phyloP scores from a whole-genome alignment of 2,329 filamentous ascomycete genomes.

The Nigrospora osmanthi region DNA sequence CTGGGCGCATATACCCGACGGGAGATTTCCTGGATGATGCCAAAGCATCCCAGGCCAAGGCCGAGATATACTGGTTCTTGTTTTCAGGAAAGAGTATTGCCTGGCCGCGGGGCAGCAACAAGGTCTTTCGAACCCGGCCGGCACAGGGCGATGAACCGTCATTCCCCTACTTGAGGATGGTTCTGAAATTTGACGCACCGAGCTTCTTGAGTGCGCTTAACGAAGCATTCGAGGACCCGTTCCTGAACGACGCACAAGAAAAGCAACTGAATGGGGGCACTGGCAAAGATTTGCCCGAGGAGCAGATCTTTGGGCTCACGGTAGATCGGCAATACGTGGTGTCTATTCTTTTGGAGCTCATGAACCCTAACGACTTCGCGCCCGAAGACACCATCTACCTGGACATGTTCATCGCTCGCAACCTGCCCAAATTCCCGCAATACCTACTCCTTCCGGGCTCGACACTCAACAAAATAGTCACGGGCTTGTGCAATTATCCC shows the following conservation, averaged over 20 bases:
- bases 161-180: slow-evolving; percentile 76
- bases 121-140: slow-evolving; percentile 54
- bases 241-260: slow-evolving; percentile 74
- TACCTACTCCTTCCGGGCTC: slow-evolving; percentile 88
- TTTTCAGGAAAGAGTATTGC: slow-evolving; percentile 75
- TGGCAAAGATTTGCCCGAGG: slow-evolving; percentile 48
- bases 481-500: slow-evolving; percentile 78
- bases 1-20: slow-evolving; percentile 84
- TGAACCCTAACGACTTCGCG: slow-evolving; percentile 70
- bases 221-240: slow-evolving; percentile 92
- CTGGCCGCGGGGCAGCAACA: slow-evolving; percentile 62
- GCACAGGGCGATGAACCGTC: slow-evolving; percentile 55
- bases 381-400: slow-evolving; percentile 83
- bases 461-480: slow-evolving; percentile 71
- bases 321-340: slow-evolving; percentile 90
- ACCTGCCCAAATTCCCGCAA: slow-evolving; percentile 92
- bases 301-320: slow-evolving; percentile 59
- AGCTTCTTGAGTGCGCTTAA: slow-evolving; percentile 94
- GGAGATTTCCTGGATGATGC: slow-evolving; percentile 66
- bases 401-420: slow-evolving; percentile 97
- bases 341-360: slow-evolving; percentile 83
- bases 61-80: slow-evolving; percentile 84
- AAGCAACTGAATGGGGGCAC: slow-evolving; percentile 46
- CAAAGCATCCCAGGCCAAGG: slow-evolving; percentile 70
- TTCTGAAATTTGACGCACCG: slow-evolving; percentile 81